phyloP scores from a whole-genome alignment of 2,329 filamentous ascomycete species.

The Ceratocystis cubensis region DNA sequence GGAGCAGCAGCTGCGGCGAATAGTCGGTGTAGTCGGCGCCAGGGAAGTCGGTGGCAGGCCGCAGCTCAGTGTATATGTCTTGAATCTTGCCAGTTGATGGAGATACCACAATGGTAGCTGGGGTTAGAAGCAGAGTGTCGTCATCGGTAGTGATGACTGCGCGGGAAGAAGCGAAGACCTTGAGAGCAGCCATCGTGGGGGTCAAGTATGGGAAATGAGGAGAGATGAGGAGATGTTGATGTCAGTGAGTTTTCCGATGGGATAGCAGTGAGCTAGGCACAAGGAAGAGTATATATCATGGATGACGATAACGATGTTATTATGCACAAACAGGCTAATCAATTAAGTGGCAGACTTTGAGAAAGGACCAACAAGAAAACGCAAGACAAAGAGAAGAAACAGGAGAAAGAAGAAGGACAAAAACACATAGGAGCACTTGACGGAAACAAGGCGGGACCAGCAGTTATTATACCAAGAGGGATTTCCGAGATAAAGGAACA shows the following conservation, averaged over 20 bases:
- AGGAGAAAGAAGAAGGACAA: background rate
- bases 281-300: background rate
- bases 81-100: conserved; percentile 71
- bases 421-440: background rate
- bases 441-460: too few species aligned
- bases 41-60: conserved; percentile 67
- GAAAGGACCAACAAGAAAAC: background rate
- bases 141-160: conserved; percentile 64
- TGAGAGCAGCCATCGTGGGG: conserved; percentile 9
- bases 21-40: conserved; percentile 66
- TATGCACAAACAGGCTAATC: background rate
- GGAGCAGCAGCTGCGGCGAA: conserved; percentile 71
- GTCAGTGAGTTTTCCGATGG: too few species aligned
- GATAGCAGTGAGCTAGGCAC: background rate
- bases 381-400: background rate
- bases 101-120: conserved; percentile 74
- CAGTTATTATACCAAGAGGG: background rate
- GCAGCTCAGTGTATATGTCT: conserved; percentile 57
- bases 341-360: background rate
- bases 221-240: background rate
- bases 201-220: conserved; percentile 1
- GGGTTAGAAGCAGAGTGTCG: conserved; percentile 50
- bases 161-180: conserved; percentile 68
- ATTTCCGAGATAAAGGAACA: conserved; percentile 1
- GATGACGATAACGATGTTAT: background rate